Base-by-base conservation (phyloP, 2,329 filamentous ascomycete genomes). In the Fusarium penzigii region DNA sequence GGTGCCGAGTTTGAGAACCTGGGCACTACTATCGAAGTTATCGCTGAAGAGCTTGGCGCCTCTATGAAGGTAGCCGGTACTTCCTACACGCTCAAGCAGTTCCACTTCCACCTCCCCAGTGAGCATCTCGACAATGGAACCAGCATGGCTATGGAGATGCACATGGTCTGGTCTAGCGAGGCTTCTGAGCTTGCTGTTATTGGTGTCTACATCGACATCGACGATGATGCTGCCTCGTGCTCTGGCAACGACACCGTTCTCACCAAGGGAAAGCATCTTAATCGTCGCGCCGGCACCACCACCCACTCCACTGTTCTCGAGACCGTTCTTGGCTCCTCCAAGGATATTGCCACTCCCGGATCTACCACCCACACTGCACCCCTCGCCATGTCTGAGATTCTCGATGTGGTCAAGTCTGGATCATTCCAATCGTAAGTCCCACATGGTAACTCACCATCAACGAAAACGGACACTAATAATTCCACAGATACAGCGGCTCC, bases 41-140 rank as follows among this genome's bases (percentile, higher is more conserved):
- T 68, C 5, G 65, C 77, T 17, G 71, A 75, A 25, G 77, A 36
- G 32, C 44, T 56, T n/a, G 56, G 77, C 45, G 80, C 79, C 29
- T 77, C 72, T 11, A 73, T 81, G 4, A 69, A 59, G 0, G 63
- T 78, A 20, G 68, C 61, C 2, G 72, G 70, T 29, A 65, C 66
- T 14, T 62, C 70, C 14, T 83, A 77, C 65, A 62, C 58, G 0
- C 70, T 84, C 13, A 69, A 68, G 43, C 82, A 85, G 58, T 84
- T 84, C 70, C 82, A 85, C 67, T 82, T 85, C 69, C 83, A 85
- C 63, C 79, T 80, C 0, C 81, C 83, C 1, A 80, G 79, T 41
- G 83, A 86, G 71, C 83, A 86, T 60, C 74, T 77, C 43, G 70
- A 84, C 64, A 58, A 75, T 63, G 66, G 74, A 8, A 58, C 56